phyloP scores from a whole-genome alignment of 805 yeast genomes.

The Hanseniaspora osmophila region DNA sequence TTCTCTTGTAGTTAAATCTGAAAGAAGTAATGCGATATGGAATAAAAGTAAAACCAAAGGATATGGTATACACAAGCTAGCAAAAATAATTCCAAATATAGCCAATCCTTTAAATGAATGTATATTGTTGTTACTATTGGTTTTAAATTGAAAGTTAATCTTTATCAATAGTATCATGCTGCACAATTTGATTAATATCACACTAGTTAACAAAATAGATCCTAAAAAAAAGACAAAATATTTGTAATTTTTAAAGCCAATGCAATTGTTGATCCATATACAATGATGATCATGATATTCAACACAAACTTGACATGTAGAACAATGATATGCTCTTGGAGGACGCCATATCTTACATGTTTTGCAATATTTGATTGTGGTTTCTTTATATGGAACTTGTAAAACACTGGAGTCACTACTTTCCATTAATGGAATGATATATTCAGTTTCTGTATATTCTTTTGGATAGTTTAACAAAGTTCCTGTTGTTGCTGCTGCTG shows the following conservation, averaged over 20 bases:
- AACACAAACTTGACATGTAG: slow-evolving; percentile 52
- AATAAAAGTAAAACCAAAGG: slow-evolving; percentile 39
- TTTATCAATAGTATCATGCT: too few species aligned
- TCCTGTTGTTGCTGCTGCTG: too few species aligned
- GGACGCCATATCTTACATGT: slow-evolving; percentile 66
- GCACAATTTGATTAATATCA: slow-evolving; percentile 3
- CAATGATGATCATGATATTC: slow-evolving; percentile 58
- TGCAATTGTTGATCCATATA: slow-evolving; percentile 56
- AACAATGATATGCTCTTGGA: slow-evolving; percentile 64
- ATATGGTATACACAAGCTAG: slow-evolving; percentile 33
- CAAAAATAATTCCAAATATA: slow-evolving; percentile 39
- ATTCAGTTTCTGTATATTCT: slow-evolving; percentile 33
- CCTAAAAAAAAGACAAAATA: slow-evolving; percentile 42
- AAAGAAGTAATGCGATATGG: slow-evolving; percentile 41
- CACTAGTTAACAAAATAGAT: slow-evolving; percentile 21
- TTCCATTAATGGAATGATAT: background rate
- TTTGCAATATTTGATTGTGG: slow-evolving; percentile 41
- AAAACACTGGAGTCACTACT: background rate
- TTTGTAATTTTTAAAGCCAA: slow-evolving; percentile 59
- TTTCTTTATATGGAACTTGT: slow-evolving; percentile 17
- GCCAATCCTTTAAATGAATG: slow-evolving; percentile 22
- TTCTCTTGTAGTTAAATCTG: slow-evolving; percentile 62
- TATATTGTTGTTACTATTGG: slow-evolving; percentile 5
- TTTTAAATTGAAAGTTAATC: slow-evolving; percentile 8
- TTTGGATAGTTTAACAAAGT: too few species aligned